Percentiles rank a stretch among this genome's conserved stretches.
Conservation (phyloP, 2,329 filamentous ascomycete genomes). For the Lasiodiplodia theobromae region DNA sequence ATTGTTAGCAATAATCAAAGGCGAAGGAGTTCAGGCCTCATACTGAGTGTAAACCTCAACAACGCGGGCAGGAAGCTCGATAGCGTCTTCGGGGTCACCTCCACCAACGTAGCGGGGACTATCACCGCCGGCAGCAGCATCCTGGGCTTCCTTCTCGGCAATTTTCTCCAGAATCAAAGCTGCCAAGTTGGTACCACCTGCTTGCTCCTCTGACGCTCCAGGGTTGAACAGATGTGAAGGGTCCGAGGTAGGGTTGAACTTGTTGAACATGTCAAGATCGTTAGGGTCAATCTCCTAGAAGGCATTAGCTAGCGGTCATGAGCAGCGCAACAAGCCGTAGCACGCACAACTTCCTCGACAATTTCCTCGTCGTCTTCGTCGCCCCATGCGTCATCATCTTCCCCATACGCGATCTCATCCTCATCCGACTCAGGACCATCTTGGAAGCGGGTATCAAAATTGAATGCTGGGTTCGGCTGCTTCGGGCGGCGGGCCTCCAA, state of each 20-base stretch:
- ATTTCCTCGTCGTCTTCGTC: constrained; percentile 71
- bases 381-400: constrained; percentile 70
- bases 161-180: constrained; percentile 96
- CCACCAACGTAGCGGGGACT: constrained; percentile 52
- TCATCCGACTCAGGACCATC: constrained; percentile 49
- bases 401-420: constrained; percentile 61
- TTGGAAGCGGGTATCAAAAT: constrained; percentile 78
- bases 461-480: constrained; percentile 70
- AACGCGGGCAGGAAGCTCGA: constrained; percentile 88
- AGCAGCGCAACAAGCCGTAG: not conserved
- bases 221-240: constrained; percentile 69
- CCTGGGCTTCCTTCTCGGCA: constrained; percentile 78
- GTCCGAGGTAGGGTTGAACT: constrained; percentile 80
- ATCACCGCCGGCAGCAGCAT: constrained; percentile 44
- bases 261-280: constrained; percentile 89
- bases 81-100: constrained; percentile 75
- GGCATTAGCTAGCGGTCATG: not conserved
- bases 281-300: constrained; percentile 80
- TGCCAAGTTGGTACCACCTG: constrained; percentile 75
- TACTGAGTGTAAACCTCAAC: constrained; percentile 93
- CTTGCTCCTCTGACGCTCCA: constrained; percentile 50
- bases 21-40: not conserved
- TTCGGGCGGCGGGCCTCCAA: constrained; percentile 49
- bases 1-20: constrained; percentile 23
- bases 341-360: constrained; percentile 29